phyloP scores from a whole-genome alignment of 768 basidiomycete species.

The Rossbeevera mucosa region DNA sequence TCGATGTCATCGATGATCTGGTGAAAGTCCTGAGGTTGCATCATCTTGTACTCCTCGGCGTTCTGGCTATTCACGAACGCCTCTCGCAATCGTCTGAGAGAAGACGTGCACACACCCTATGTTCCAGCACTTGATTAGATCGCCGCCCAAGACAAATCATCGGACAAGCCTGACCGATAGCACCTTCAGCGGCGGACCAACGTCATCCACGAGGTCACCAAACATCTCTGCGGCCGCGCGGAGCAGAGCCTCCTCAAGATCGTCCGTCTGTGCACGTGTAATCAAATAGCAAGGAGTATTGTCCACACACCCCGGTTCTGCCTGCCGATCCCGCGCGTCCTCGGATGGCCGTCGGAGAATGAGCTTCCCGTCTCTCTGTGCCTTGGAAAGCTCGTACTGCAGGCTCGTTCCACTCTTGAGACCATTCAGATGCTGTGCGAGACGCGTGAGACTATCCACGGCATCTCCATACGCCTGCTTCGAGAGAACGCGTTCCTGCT shows the following conservation, averaged over 20 bases:
- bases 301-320: conserved; percentile 18
- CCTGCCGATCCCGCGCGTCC: conserved; percentile 13
- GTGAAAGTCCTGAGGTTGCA: conserved; percentile 57
- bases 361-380: conserved; percentile 45
- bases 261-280: conserved; percentile 33
- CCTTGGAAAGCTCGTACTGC: conserved; percentile 77
- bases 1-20: conserved; percentile 64
- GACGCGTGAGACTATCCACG: conserved; percentile 77
- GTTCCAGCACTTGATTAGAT: conserved; percentile 4
- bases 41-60: conserved; percentile 28
- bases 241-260: conserved; percentile 37
- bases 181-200: conserved; percentile 71
- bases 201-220: conserved; percentile 72
- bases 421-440: conserved; percentile 93
- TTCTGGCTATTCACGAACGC: conserved; percentile 50
- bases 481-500: conserved; percentile 23
- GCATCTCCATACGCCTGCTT: conserved; percentile 78
- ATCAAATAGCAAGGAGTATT: conserved; percentile 27
- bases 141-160: not conserved
- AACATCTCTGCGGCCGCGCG: conserved; percentile 68
- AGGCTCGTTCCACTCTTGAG: conserved; percentile 78
- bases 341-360: conserved; percentile 23
- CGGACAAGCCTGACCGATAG: conserved; percentile 51
- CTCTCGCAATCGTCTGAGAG: conserved; percentile 59
- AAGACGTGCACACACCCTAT: conserved; percentile 57